Percentiles rank a stretch among this genome's conserved stretches.
Conservation (phyloP, 495 filamentous ascomycete genomes). For the Hyaloscypha bicolor region DNA sequence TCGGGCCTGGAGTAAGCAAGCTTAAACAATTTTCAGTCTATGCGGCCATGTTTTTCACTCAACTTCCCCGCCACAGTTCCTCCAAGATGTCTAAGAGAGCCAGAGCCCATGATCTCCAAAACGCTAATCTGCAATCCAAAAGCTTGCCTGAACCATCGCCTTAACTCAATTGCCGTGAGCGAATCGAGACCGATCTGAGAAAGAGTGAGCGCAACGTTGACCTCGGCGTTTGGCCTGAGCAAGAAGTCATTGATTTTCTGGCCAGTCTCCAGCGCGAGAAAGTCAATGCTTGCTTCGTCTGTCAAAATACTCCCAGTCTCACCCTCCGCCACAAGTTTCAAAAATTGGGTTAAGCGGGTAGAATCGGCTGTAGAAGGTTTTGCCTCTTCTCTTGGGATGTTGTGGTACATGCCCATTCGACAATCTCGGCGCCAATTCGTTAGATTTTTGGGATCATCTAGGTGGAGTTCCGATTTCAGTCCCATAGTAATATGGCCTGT, state of each 20-base stretch:
- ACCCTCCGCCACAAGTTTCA: conserved; percentile 7
- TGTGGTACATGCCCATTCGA: conserved; percentile 36
- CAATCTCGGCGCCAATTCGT: conserved; percentile 32
- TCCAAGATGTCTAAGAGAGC: conserved; percentile 30
- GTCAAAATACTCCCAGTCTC: conserved; percentile 28
- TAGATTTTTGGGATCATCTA: conserved; percentile 24
- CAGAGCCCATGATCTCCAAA: conserved; percentile 32
- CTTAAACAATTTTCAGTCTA: not conserved
- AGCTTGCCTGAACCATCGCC: conserved; percentile 51
- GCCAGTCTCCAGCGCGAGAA: conserved; percentile 37
- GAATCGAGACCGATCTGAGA: conserved; percentile 54
- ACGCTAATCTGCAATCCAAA: conserved; percentile 49
- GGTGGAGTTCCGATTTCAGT: conserved; percentile 21
- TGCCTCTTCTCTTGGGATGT: conserved; percentile 9
- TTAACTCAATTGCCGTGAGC: conserved; percentile 58
- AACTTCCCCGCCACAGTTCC: conserved; percentile 16
- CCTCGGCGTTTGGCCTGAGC: conserved; percentile 43
- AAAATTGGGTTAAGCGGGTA: not conserved
- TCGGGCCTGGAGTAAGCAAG: too few species aligned
- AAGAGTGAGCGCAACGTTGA: conserved; percentile 40
- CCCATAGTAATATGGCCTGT: conserved; percentile 14
- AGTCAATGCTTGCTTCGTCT: conserved; percentile 3
- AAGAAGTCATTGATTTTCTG: conserved; percentile 40
- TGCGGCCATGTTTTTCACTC: not conserved
- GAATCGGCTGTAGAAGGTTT: not conserved